These are phyloP conservation scores for Lasiosphaeria ovina DNA, from an alignment of 495 filamentous ascomycete species.

Conservation along the genomic window DNA sequence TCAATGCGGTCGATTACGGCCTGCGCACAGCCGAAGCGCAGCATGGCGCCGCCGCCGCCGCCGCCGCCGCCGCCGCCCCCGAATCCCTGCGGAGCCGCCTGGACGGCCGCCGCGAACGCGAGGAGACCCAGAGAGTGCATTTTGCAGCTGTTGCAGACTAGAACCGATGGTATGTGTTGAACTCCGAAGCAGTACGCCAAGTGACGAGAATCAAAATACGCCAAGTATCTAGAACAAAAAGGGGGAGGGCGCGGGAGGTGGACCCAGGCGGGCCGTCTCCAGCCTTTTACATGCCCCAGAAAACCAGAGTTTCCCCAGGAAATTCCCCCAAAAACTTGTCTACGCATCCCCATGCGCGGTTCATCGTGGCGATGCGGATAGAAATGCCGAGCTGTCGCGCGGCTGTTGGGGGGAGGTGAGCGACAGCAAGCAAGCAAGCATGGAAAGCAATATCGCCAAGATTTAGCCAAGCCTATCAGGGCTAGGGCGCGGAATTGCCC, in stretches of 20 bases:
- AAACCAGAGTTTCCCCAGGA: background rate
- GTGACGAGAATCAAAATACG: background rate
- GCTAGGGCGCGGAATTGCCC: background rate
- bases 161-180: background rate
- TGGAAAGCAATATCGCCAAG: background rate
- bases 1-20: constrained; percentile 14
- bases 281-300: background rate
- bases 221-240: background rate
- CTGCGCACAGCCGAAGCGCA: constrained; percentile 13
- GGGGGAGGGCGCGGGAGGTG: background rate
- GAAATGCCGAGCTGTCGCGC: background rate
- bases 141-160: background rate
- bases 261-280: too few relatives aligned
- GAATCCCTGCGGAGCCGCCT: background rate
- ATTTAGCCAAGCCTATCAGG: constrained; percentile 2
- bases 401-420: background rate
- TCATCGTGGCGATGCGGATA: background rate
- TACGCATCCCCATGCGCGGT: background rate
- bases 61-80: background rate
- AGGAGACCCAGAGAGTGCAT: constrained; percentile 2
- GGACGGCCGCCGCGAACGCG: background rate
- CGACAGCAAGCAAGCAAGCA: too few relatives aligned
- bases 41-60: constrained; percentile 3
- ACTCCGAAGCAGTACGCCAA: background rate
- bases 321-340: background rate